Evolutionary conservation across 306 rosid genomes (phyloP), one percentile per base, ranked within the genome.

Genomic region (Sesbania bispinosa): DNA sequence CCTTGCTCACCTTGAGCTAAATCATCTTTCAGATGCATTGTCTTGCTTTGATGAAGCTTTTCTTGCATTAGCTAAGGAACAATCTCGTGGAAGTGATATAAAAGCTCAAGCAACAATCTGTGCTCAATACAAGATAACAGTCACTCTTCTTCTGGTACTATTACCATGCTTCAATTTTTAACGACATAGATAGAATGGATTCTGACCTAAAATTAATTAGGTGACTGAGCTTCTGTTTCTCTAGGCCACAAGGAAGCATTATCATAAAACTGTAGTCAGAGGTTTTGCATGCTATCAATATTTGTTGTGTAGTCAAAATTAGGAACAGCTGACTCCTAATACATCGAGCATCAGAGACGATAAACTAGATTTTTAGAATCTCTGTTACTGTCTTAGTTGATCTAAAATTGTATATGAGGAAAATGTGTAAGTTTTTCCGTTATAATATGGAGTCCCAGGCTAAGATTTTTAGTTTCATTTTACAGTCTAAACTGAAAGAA

Each of bases 81-180:
- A 86, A 71, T 95, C 99, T 77, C 93, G 96, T 41, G 99, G 97
- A 77, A 90, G 86, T 85, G 97, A 95, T 85, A 91, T 95, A 67
- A 95, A 95, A 81, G 90, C 99, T 19, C 99, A 95, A 77, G 96
- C 97, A 50, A 91, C 99, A 83, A 95, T 91, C 57, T 89, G 93
- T 85, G 99, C 99, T 47, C 99, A 95, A 77, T 95, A 95, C 83
- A 95, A 95, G 91, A 83, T 89, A 76, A 87, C 99, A 23, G 97
- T 95, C 58, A 89, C 90, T 76, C 96, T 95, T 76, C 97, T 95
- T 64, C 89, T 70, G 97, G 98, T 94, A 87, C 58, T 32, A 21
- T 65, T 35, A 41, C 26, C 19, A 35, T 63, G 73, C 58, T 83
- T 62, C 55, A 15, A 60, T 30, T 42, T 63, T 51, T 42, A 75